phyloP scores from a whole-genome alignment of 2,329 filamentous ascomycete genomes.

The Alternaria triticina region DNA sequence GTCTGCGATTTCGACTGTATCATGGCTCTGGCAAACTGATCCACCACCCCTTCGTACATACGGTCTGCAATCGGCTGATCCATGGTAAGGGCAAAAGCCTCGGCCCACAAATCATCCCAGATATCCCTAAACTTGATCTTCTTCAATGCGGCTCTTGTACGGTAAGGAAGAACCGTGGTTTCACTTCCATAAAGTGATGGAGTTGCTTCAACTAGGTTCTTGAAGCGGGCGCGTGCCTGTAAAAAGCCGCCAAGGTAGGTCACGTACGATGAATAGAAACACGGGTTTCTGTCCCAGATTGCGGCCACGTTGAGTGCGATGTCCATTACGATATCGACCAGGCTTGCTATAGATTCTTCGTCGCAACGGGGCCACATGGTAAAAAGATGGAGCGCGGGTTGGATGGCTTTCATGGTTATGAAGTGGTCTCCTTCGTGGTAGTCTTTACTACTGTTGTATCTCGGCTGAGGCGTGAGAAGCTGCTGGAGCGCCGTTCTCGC shows the following conservation, averaged over 20 bases:
- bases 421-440: background rate
- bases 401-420: background rate
- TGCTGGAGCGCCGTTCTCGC: background rate
- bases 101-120: background rate
- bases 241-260: background rate
- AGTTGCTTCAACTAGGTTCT: background rate
- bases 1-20: background rate
- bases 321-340: background rate
- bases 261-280: background rate
- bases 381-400: background rate
- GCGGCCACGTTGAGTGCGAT: background rate
- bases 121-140: background rate
- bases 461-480: background rate
- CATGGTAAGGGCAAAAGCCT: background rate
- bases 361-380: background rate
- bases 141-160: background rate
- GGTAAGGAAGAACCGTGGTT: background rate
- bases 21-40: background rate
- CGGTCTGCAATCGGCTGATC: background rate
- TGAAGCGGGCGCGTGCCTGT: background rate
- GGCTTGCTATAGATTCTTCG: background rate
- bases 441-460: background rate
- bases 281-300: background rate
- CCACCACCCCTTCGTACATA: background rate
- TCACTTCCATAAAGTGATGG: background rate